Evolutionary conservation across 202 grass and related monocot genomes (phyloP).

Genomic region (Brachypodium distachyon): DNA sequence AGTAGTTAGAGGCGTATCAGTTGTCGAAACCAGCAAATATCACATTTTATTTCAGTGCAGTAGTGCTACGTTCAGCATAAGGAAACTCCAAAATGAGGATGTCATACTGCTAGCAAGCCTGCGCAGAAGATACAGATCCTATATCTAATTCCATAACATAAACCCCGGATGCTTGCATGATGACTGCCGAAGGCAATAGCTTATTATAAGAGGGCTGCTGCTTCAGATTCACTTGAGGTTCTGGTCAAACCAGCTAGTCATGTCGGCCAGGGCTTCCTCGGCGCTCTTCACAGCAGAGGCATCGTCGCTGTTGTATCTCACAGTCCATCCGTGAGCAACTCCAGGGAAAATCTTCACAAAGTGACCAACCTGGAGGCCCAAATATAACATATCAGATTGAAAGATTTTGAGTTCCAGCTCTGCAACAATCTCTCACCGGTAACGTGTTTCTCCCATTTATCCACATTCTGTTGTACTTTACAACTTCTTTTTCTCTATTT

Average conservation of each 20-base stretch:
- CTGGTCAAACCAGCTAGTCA: conserved; percentile 45
- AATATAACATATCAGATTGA: neutral
- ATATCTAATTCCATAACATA: neutral
- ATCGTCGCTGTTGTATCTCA: conserved; percentile 39
- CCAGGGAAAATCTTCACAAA: conserved; percentile 69
- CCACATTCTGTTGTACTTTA: neutral
- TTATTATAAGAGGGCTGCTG: neutral
- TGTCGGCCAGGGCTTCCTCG: conserved; percentile 41
- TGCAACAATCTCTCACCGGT: neutral
- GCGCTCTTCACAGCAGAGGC: conserved; percentile 29
- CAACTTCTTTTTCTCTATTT: neutral
- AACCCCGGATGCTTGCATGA: neutral
- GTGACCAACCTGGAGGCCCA: conserved; percentile 23
- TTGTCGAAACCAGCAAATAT: neutral
- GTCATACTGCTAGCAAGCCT: too few relatives aligned
- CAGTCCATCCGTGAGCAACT: conserved; percentile 55
- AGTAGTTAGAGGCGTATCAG: too few relatives aligned
- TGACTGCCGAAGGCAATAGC: neutral
- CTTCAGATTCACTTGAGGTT: conserved; percentile 28
- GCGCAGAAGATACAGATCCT: too few relatives aligned
- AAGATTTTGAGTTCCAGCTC: neutral
- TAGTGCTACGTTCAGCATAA: neutral
- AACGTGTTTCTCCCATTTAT: neutral
- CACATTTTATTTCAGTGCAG: neutral
- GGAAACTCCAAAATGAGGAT: too few relatives aligned